Conservation (phyloP, 169 alveolate genomes). For the Babesia microti region DNA sequence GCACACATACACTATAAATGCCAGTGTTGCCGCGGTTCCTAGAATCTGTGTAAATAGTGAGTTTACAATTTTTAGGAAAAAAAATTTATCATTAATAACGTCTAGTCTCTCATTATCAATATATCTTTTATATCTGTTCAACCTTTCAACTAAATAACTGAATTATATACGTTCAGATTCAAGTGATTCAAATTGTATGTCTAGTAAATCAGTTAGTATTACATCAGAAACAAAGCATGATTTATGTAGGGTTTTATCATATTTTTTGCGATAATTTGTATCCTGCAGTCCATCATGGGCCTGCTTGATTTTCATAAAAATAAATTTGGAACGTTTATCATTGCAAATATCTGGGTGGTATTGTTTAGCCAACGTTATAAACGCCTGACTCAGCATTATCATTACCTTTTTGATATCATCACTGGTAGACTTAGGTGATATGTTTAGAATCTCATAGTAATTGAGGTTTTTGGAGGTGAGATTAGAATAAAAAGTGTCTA, state of each 20-base stretch:
- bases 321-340: conserved; percentile 5
- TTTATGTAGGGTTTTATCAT: conserved; percentile 15
- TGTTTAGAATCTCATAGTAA: neutral
- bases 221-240: no score
- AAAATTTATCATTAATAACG: no score
- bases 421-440: neutral
- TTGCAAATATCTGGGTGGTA: conserved; percentile 40
- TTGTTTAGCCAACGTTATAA: conserved; percentile 20
- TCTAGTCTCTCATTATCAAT: conserved; percentile 18
- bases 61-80: no score
- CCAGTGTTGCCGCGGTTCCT: conserved; percentile 6
- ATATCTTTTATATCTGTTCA: conserved; percentile 21
- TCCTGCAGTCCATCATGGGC: conserved; percentile 32
- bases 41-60: conserved; percentile 1
- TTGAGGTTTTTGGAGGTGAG: neutral
- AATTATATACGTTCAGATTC: no score
- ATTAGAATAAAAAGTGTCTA: neutral
- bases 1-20: conserved; percentile 7
- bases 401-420: neutral
- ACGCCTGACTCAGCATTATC: conserved; percentile 26
- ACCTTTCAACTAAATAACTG: conserved; percentile 12
- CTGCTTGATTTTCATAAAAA: conserved; percentile 39
- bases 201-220: no score
- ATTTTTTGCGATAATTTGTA: conserved; percentile 9
- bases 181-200: no score